Base-by-base conservation (phyloP, 2,329 filamentous ascomycete genomes). In the Calonectria hawksworthii region DNA sequence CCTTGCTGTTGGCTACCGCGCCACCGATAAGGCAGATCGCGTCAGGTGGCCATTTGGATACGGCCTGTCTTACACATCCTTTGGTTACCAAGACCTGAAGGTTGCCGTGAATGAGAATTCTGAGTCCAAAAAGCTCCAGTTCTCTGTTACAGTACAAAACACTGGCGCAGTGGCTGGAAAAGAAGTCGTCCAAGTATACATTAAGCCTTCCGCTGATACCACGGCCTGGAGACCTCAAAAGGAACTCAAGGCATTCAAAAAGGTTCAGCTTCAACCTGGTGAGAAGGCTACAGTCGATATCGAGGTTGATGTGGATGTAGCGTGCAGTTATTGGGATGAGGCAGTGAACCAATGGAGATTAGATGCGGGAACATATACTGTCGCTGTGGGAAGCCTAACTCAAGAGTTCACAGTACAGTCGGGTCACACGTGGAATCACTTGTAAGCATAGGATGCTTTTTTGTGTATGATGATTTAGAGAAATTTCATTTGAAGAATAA, bases 211-310 rank as follows among this genome's bases (percentile, higher is more conserved):
- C 0, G 3, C 28, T 11, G 26, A 23, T 11, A 56, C 44, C n/a
- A 64, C 44, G 2, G 44, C 54, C 23, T 77, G 76, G 76, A 77
- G 76, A 4, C 76, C 76, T 0, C 7, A 34, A 5, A 71, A 70
- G 23, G 76, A 78, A 23, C 28, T 78, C 0, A 78, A 77, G 8
- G 76, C 69, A 0, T 77, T 78, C 32, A 38, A n/a, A 5, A 78
- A 77, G 41, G 50, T 67, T 1, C 44, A 50, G 0, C 59, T 78
- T 0, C 50, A 71, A 1, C 72, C 70, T 0, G 61, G 61, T 0
- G 67, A 78, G 59, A 34, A 21, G 21, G 41, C 61, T 4, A 36
- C 71, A 4, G 26, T 77, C 16, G 44, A 32, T 2, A 9, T 75
- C 2, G 47, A 69, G 16, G 64, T 75, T 5, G 73, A 76, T 44